Base-by-base conservation (phyloP, 305 asterid species). In the Fraxinus sp. region DNA sequence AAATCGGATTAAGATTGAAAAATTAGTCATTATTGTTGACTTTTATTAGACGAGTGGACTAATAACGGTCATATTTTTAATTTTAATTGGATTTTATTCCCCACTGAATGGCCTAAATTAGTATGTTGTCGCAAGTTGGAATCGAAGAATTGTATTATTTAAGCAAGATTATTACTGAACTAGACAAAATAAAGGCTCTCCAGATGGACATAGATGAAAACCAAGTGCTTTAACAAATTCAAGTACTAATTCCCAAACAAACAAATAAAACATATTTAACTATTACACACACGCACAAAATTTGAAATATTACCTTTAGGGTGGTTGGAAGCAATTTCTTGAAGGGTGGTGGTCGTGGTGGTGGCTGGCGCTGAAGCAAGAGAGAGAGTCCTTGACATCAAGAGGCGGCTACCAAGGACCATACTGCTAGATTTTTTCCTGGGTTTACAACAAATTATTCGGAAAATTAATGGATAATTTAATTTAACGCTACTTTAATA, bases 251-350 rank as follows among this genome's bases (percentile, higher is more conserved):
- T 33, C 76, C 36, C 37, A 70, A 26, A 26, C 9, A 4, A 30
- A 30, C 16, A 26, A 28, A 64, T 7, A 11, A 22, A 24, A 64
- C 26, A n/a, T 18, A n/a, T 55, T 55, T 64, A 64, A 64, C 73
- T 26, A 18, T 13, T 7, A 13, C 37, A 68, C 74, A 33, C 57
- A 57, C 75, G 13, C 6, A 62, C 55, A 11, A 71, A 9, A 9
- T 71, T 4, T 71, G 39, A 14, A 16, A 71, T 3, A 59, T 16
- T 35, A 93, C 98, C 97, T 91, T 89, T 92, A 33, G 92, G 83
- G 75, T 87, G 89, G 82, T 76, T 89, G 80, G 96, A 87, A 46
- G 96, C 97, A 30, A 94, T 87, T 78, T 94, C 91, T 49, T 92
- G 92, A 64, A 95, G 96, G 30, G 84, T 62, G 77, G 87, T 83